Percentiles rank a stretch among this genome's conserved stretches.
phyloP scores from a whole-genome alignment of 2,329 filamentous ascomycete species.

The Exophiala sp. region DNA sequence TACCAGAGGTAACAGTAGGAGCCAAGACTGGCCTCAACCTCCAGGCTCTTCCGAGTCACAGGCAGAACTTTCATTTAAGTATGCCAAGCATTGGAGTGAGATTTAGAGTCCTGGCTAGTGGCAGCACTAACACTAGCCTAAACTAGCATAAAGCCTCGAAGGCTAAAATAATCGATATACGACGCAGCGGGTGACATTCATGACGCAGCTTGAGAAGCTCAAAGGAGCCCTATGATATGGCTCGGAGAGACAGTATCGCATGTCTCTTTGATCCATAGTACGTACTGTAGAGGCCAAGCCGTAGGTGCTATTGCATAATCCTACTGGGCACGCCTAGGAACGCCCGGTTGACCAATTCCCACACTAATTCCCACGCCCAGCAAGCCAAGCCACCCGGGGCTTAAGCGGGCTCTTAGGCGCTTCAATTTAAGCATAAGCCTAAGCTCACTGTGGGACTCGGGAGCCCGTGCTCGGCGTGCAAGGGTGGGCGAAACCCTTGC shows the following conservation, averaged over 20 bases:
- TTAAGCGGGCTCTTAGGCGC: slow-evolving; percentile 8
- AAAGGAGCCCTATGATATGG: no score
- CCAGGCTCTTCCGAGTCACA: background rate
- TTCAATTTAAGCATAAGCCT: slow-evolving; percentile 22
- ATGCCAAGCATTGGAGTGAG: slow-evolving; percentile 6
- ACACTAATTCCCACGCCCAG: background rate
- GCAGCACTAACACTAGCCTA: background rate
- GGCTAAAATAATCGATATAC: no score
- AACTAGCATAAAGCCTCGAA: background rate
- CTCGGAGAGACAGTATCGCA: no score
- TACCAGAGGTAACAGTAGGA: no score
- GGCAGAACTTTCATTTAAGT: background rate
- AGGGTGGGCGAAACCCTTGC: background rate
- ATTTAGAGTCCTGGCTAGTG: background rate
- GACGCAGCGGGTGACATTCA: no score
- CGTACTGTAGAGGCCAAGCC: no score
- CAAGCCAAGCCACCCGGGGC: slow-evolving; percentile 5
- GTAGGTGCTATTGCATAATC: no score
- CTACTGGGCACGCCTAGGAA: no score
- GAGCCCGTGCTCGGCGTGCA: background rate
- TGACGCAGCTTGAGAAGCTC: no score
- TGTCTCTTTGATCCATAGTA: no score
- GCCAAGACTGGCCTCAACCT: no score
- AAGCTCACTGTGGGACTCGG: slow-evolving; percentile 15
- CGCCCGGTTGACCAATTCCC: no score